Evolutionary conservation across 352 stramenopile species (phyloP).

Genomic region (Phytophthora pseudosyringae): DNA sequence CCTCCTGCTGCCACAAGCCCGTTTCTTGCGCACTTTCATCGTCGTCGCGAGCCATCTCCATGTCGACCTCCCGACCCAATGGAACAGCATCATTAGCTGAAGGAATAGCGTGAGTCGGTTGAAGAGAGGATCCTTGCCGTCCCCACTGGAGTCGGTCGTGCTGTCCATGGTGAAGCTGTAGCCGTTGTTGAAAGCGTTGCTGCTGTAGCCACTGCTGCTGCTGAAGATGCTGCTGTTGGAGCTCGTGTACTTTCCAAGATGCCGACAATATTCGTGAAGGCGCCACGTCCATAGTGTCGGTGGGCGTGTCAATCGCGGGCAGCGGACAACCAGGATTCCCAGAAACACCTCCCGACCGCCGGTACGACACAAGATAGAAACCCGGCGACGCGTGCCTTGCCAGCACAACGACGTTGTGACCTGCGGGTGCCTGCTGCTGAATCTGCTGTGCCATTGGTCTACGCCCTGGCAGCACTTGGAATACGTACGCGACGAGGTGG

Average conservation of each 20-base stretch:
- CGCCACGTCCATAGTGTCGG: not conserved
- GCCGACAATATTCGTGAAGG: not conserved
- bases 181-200: slow-evolving; percentile 1
- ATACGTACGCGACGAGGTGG: slow-evolving; percentile 37
- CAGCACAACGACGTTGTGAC: slow-evolving; percentile 10
- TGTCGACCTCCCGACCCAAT: not conserved
- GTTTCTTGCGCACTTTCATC: not conserved
- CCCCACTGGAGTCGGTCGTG: not conserved
- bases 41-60: not conserved
- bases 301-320: not conserved
- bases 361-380: slow-evolving; percentile 27
- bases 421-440: not conserved
- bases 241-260: slow-evolving; percentile 8
- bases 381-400: slow-evolving; percentile 18
- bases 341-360: slow-evolving; percentile 4
- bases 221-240: slow-evolving; percentile 8
- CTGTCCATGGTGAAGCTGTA: not conserved
- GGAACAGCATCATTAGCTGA: not conserved
- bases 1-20: slow-evolving; percentile 11
- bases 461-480: slow-evolving; percentile 8
- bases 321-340: slow-evolving; percentile 3
- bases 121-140: not conserved
- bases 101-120: not conserved
- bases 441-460: not conserved
- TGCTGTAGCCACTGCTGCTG: slow-evolving; percentile 6